Evolutionary conservation across 129 eudicot genomes (phyloP).

Genomic region (Arctium minus): DNA sequence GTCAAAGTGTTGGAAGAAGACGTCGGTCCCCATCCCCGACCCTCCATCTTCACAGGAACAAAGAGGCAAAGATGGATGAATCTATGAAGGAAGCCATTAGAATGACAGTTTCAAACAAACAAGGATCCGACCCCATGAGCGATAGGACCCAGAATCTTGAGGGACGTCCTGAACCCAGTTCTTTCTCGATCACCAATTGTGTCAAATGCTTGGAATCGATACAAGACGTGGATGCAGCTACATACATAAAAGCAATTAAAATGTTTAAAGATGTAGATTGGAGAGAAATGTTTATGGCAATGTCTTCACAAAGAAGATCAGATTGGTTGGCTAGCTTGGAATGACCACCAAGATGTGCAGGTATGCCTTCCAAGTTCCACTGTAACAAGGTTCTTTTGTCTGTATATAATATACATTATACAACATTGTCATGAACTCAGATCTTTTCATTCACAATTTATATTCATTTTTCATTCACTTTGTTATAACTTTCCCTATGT

Average conservation of each 20-base stretch:
- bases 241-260: conserved; percentile 28
- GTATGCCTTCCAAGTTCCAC: background rate
- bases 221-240: conserved; percentile 25
- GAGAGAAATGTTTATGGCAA: conserved; percentile 46
- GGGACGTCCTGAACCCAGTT: conserved; percentile 10
- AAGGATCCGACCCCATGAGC: conserved; percentile 22
- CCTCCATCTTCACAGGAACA: conserved; percentile 15
- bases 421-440: too few relatives aligned
- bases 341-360: conserved; percentile 13
- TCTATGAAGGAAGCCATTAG: conserved; percentile 6
- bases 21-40: conserved; percentile 6
- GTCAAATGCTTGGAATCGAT: conserved; percentile 28
- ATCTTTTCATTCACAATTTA: too few relatives aligned
- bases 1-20: conserved; percentile 9
- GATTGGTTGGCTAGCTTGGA: conserved; percentile 36
- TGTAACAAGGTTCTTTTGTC: background rate
- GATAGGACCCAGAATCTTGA: conserved; percentile 22
- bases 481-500: background rate
- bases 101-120: conserved; percentile 23
- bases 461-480: too few relatives aligned
- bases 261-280: conserved; percentile 40
- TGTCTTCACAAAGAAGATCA: conserved; percentile 34
- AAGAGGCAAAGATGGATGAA: conserved; percentile 23
- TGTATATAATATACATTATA: background rate
- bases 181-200: conserved; percentile 34